Percentiles rank a stretch among this genome's conserved stretches.
phyloP scores from a whole-genome alignment of 2,329 filamentous ascomycete genomes.

The Stemphylium lycopersici region DNA sequence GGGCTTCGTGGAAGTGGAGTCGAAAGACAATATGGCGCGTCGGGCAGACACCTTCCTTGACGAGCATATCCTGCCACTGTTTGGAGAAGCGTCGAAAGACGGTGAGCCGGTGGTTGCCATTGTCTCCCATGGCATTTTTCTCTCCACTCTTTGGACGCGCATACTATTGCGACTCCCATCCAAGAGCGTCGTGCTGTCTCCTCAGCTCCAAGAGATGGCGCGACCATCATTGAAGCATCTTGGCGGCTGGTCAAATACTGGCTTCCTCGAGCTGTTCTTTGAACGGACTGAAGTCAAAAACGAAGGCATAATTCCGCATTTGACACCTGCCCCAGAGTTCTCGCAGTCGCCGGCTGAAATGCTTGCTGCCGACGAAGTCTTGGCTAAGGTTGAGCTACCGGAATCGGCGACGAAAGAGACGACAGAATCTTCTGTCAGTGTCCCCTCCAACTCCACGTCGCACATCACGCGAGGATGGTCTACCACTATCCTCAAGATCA shows the following conservation, averaged over 20 bases:
- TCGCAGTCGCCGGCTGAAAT: conserved; percentile 3
- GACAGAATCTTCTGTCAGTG: not conserved
- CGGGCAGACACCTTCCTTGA: conserved; percentile 72
- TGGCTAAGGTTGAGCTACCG: not conserved
- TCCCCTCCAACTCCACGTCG: not conserved
- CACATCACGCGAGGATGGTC: conserved; percentile 49
- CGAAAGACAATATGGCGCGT: conserved; percentile 67
- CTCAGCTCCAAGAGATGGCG: conserved; percentile 49
- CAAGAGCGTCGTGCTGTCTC: conserved; percentile 53
- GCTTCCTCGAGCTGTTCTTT: conserved; percentile 61
- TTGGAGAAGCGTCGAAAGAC: conserved; percentile 45
- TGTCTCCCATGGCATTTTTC: conserved; percentile 83
- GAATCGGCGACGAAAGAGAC: not conserved
- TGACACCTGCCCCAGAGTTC: not conserved
- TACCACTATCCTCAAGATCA: conserved; percentile 65
- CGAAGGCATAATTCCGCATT: not conserved
- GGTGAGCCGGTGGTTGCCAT: conserved; percentile 62
- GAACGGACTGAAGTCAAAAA: not conserved
- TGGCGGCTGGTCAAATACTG: conserved; percentile 70
- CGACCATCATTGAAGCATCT: conserved; percentile 58
- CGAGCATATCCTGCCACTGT: conserved; percentile 64
- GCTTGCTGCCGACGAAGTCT: not conserved
- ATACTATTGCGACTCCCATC: conserved; percentile 63
- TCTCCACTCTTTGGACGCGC: conserved; percentile 70
- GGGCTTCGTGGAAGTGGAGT: conserved; percentile 67